Evolutionary conservation across 148 eudicot species (phyloP).

Genomic region (Cornus florida): DNA sequence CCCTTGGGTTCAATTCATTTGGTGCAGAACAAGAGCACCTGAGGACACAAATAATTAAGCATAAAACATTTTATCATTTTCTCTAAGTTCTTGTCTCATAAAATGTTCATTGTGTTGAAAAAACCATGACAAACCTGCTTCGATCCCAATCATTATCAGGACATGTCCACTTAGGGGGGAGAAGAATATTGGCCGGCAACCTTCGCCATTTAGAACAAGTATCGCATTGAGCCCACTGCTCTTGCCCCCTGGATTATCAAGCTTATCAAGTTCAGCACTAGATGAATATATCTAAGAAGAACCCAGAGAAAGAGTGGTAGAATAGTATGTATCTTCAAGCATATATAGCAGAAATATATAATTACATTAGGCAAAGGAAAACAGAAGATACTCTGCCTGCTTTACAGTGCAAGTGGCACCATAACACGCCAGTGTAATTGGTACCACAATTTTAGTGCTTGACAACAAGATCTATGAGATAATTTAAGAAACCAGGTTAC

Average conservation of each 20-base stretch:
- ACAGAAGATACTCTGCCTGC: not conserved
- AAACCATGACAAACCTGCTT: constrained; percentile 41
- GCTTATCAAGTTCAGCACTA: constrained; percentile 9
- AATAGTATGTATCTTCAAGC: not conserved
- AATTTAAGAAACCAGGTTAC: not conserved
- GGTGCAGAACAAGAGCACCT: constrained; percentile 71
- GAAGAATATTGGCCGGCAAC: constrained; percentile 63
- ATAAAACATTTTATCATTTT: not conserved
- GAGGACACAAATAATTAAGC: constrained; percentile 18
- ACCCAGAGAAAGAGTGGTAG: not conserved
- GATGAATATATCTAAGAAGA: constrained; percentile 11
- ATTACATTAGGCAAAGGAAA: not conserved
- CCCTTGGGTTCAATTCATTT: constrained; percentile 53
- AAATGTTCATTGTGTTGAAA: not conserved
- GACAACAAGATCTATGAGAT: not conserved
- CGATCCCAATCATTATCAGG: constrained; percentile 64
- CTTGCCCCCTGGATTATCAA: constrained; percentile 45
- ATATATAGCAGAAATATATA: not conserved
- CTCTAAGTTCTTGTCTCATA: not conserved
- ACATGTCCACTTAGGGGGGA: constrained; percentile 76
- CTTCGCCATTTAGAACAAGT: constrained; percentile 75
- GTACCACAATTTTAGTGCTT: not conserved
- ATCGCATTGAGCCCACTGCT: constrained; percentile 82
- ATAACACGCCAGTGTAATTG: constrained; percentile 4
- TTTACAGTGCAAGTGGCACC: not conserved